Evolutionary conservation across 805 yeast genomes (phyloP), one percentile per base, ranked within the genome.

Genomic region (Priceomyces fermenticarens): DNA sequence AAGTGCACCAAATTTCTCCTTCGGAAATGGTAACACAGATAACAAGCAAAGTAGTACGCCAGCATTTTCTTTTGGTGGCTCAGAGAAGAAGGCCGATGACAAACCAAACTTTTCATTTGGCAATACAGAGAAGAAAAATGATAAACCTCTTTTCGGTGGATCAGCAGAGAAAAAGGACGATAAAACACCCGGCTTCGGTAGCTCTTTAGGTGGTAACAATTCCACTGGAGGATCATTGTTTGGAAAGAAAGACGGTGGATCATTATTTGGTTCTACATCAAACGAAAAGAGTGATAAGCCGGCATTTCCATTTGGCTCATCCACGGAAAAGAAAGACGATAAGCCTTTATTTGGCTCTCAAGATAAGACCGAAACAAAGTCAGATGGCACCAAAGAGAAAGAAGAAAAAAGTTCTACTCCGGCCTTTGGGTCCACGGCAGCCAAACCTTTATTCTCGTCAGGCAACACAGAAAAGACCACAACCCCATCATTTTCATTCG

Each of bases 201-300:
- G 23, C 12, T 13, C 35, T 9, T 9, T 26, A 32, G 16, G 20
- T 32, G 14, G 20, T 10, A 36, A 36, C 17, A 32, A 32, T 16
- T 25, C 25, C 13, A 28, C 30, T 4, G 37, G 35, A 16, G 11
- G 14, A 14, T 37, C 35, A 4, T 35, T 30, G 9, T n/a, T 23
- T 25, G 30, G 30, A 7, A 9, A 11, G 11, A 36, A 25, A 11
- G 29, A 36, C 32, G 23, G 12, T 16, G 29, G 29, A 16, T 32
- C 32, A 3, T n/a, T 27, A 17, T 35, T 45, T 12, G 58, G 47
- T 14, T 48, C 58, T 10, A 55, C 59, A 2, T 44, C 62, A 29
- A 33, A 42, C 30, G 35, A 32, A 26, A 38, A 36, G 25, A 37
- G 28, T 13, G 36, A 30, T 20, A 46, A 53, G 16, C 55, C 58